Conservation (phyloP, 1,284 basidiomycete species). For the Apiotrichum akiyoshidainum region DNA sequence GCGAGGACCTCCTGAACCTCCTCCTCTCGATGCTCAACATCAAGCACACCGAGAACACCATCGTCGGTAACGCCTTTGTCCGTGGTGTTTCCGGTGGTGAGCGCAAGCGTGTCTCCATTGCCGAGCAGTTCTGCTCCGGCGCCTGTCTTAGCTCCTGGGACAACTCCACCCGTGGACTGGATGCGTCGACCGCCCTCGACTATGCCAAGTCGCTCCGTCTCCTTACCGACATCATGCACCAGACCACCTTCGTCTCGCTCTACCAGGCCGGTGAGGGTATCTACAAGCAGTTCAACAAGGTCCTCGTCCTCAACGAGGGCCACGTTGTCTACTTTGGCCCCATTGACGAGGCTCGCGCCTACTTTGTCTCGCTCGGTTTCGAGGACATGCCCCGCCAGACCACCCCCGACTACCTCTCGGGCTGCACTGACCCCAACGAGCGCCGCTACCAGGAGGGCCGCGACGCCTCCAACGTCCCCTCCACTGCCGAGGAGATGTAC, state of each 20-base stretch:
- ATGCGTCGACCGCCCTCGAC: conserved; percentile 60
- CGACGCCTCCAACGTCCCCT: conserved; percentile 64
- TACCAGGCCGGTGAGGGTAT: conserved; percentile 65
- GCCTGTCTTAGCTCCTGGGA: conserved; percentile 54
- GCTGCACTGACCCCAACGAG: conserved; percentile 71
- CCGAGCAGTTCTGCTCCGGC: conserved; percentile 57
- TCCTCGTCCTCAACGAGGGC: conserved; percentile 55
- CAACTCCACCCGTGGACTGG: conserved; percentile 53
- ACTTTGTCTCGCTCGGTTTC: conserved; percentile 57
- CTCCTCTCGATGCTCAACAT: conserved; percentile 62
- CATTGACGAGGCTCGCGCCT: conserved; percentile 54
- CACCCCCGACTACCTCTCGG: conserved; percentile 69
- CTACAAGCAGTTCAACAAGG: conserved; percentile 70
- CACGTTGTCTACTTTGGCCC: conserved; percentile 59
- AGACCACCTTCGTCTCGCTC: conserved; percentile 54
- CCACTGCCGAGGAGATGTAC: conserved; percentile 69
- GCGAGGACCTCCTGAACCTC: conserved; percentile 55
- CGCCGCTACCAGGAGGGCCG: conserved; percentile 73
- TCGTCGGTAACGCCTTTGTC: conserved; percentile 51
- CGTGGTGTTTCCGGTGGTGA: conserved; percentile 56
- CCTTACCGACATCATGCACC: conserved; percentile 55
- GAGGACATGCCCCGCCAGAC: conserved; percentile 52
- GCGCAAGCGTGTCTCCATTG: conserved; percentile 58
- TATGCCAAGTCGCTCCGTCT: conserved; percentile 59
- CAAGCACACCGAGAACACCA: conserved; percentile 58